Evolutionary conservation across 257 asterid genomes (phyloP), one percentile per base, ranked within the genome.

Genomic region (Forsythia suspensa): DNA sequence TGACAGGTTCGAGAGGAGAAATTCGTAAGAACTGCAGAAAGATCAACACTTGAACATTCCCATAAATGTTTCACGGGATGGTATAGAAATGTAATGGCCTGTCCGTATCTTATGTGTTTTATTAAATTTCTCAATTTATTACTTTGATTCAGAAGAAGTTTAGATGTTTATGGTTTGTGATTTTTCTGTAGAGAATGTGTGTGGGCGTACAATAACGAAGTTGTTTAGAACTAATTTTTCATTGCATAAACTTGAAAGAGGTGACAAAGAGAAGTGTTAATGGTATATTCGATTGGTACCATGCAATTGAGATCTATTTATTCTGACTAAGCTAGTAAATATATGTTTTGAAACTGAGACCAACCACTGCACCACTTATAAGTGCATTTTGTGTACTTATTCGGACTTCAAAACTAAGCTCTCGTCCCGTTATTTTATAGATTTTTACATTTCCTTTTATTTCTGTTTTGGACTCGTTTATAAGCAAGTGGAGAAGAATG

Each of bases 11-110:
- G 9, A 77, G 59, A 57, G 91, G 94, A 5, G 90, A 91, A 70
- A 87, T 91, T 59, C 79, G 91, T 80, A 86, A 81, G 42, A 80
- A 85, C 24, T 91, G 92, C 82, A 86, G 91, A 63, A 83, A 29
- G 81, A 73, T 83, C 16, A 90, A 90, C 76, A 37, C 77, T 8
- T 76, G 37, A 46, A 69, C 4, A n/a, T n/a, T 55, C 24, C 4
- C 36, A 55, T n/a, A 5, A 24, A 38, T 38, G 9, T 24, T 3
- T 70, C 48, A 48, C 43, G 36, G 5, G n/a, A n/a, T n/a, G n/a
- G n/a, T n/a, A n/a, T n/a, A n/a, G n/a, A n/a, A n/a, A 38, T 38
- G 9, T 3, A 0, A 3, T 59, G 13, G n/a, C 57, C 15, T 48
- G 57, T 48, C 57, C 20, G 18, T 13, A 15, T 11, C 18, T 70